A percentile compares a stretch with the other conserved stretches of the same genome.
Conservation (phyloP, 352 stramenopile species). For the Phytophthora vignae region DNA sequence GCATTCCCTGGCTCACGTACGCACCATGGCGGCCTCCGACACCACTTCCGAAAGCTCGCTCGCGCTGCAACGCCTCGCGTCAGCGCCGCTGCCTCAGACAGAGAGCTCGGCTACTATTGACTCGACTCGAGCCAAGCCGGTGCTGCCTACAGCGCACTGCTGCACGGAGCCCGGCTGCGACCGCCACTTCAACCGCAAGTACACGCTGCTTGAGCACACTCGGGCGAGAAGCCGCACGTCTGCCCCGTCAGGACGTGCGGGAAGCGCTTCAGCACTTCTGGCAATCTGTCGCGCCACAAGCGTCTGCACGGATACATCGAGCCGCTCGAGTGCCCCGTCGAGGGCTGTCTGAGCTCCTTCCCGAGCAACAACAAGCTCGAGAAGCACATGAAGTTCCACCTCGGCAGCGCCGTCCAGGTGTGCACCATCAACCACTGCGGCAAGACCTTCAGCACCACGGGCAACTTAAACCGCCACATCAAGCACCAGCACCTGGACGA, state of each 20-base stretch:
- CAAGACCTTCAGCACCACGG: conserved; percentile 67
- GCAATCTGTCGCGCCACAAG: conserved; percentile 66
- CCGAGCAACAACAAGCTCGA: conserved; percentile 60
- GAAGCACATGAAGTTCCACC: conserved; percentile 68
- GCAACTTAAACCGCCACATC: conserved; percentile 61
- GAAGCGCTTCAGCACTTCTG: conserved; percentile 66
- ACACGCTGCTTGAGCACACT: conserved; percentile 62
- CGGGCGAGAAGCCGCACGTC: conserved; percentile 56
- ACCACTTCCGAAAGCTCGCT: conserved; percentile 8
- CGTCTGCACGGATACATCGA: conserved; percentile 55
- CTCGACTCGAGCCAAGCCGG: conserved; percentile 6
- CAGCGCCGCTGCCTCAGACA: conserved; percentile 13
- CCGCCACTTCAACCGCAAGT: conserved; percentile 54
- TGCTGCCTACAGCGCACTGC: conserved; percentile 15
- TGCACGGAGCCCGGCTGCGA: conserved; percentile 36
- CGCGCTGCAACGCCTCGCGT: conserved; percentile 19
- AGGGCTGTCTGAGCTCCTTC: conserved; percentile 49
- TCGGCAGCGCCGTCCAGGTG: conserved; percentile 49
- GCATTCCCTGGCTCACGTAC: conserved; percentile 19
- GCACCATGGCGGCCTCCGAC: conserved; percentile 15
- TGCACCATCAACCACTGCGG: conserved; percentile 54
- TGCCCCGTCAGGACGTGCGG: conserved; percentile 46
- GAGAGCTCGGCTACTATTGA: conserved; percentile 10
- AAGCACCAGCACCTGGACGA: conserved; percentile 49
- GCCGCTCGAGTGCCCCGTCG: conserved; percentile 45